Evolutionary conservation across 768 basidiomycete species (phyloP), one percentile per base, ranked within the genome.

Genomic region (Tulasnella calospora): DNA sequence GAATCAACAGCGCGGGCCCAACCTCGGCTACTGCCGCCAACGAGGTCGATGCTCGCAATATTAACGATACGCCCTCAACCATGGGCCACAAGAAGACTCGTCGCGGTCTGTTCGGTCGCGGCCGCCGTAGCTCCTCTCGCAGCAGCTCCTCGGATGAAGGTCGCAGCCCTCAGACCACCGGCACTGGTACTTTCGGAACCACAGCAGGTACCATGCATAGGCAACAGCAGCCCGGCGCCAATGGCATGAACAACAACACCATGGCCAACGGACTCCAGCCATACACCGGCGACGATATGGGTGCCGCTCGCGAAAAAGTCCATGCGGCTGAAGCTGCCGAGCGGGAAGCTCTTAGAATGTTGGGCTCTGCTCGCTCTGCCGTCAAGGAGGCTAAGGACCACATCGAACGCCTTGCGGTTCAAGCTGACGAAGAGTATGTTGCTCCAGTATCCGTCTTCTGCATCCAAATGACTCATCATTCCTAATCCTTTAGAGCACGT

Each of bases 381-480:
- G 77, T 71, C 35, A 71, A 73, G 41, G 77, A 78, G 46, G 77
- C 77, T 33, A 71, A 78, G 27, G 77, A 78, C 3, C 61, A 71
- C 13, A 57, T 78, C 23, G 77, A 46, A 8, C 70, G 69, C 7
- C 67, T 78, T 30, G 70, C 40, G 19, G 13, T 33, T 71, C 38
- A 78, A 71, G 77, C 77, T 23, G 77, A 78, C 35, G 77, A 78
- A 71, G 77, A 78, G 77, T 78, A 38, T 7, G 77, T 71, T 36
- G 30, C 19, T n/a, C 4, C 23, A 17, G 33, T 9, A 13, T 51
- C 19, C 27, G 38, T 44, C 27, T 10, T 36, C 33, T 41, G 6
- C 27, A 61, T 38, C n/a, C 55, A 15, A 33, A 13, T 36, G 12
- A 61, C 55, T 61, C 36, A 57, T 36, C 38, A 3, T 55, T 35